Evolutionary conservation across 140 eudicot genomes (phyloP).

Genomic region (Erigeron philadelphicus): DNA sequence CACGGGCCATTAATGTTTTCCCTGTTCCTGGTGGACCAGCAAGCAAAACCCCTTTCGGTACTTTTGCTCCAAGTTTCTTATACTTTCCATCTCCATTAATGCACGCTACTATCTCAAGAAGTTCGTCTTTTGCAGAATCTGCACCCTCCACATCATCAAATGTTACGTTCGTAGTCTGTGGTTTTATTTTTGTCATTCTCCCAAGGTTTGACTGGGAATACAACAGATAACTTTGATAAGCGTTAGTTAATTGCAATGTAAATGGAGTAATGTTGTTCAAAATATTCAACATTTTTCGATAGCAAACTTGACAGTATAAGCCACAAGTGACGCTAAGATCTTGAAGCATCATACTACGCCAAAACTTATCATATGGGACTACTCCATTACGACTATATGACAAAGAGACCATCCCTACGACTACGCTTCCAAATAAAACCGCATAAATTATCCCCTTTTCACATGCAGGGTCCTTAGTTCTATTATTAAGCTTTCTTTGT

Average conservation of each 20-base stretch:
- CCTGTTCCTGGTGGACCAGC: neutral
- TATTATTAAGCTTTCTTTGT: too few relatives aligned
- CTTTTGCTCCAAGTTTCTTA: neutral
- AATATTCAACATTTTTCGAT: neutral
- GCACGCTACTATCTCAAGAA: slow-evolving; percentile 19
- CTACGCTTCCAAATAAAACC: too few relatives aligned
- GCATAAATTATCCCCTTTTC: too few relatives aligned
- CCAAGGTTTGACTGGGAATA: neutral
- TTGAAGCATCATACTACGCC: slow-evolving; percentile 17
- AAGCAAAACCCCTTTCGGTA: neutral
- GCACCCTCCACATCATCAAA: slow-evolving; percentile 28
- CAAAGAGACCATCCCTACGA: too few relatives aligned
- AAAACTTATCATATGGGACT: neutral
- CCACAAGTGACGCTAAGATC: slow-evolving; percentile 27
- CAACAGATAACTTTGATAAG: slow-evolving; percentile 16
- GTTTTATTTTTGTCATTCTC: slow-evolving; percentile 20
- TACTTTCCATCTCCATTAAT: neutral
- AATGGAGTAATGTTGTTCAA: neutral
- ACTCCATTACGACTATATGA: too few relatives aligned
- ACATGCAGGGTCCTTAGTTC: too few relatives aligned
- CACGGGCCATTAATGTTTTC: neutral
- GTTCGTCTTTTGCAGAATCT: slow-evolving; percentile 29
- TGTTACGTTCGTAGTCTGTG: slow-evolving; percentile 7
- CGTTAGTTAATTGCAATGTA: neutral
- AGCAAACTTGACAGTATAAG: slow-evolving; percentile 18